Evolutionary conservation across 495 filamentous ascomycete genomes (phyloP).

Genomic region (Aspergillus incahuasiensis): DNA sequence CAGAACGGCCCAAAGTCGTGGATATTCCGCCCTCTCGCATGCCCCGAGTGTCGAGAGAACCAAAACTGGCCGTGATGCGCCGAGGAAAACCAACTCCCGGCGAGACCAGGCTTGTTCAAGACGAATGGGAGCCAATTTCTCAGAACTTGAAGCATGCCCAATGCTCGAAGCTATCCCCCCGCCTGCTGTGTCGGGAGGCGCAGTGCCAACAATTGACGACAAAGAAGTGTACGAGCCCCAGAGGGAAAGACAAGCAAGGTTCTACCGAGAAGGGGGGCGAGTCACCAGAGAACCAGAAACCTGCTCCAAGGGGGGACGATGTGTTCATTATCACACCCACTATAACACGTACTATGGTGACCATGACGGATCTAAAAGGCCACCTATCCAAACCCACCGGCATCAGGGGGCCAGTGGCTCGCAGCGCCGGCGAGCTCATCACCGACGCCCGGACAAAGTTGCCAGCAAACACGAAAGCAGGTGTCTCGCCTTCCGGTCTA

Average conservation of each 20-base stretch:
- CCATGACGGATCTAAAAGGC: constrained; percentile 15
- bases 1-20: constrained; percentile 27
- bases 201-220: constrained; percentile 21
- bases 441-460: constrained; percentile 29
- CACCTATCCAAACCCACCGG: constrained; percentile 2
- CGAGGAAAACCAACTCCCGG: constrained; percentile 13
- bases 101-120: constrained; percentile 22
- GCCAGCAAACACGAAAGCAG: constrained; percentile 28
- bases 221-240: constrained; percentile 16
- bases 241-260: constrained; percentile 27
- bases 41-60: constrained; percentile 25
- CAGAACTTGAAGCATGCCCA: constrained; percentile 43
- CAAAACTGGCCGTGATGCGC: constrained; percentile 13
- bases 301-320: constrained; percentile 30
- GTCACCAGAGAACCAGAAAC: constrained; percentile 15
- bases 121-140: constrained; percentile 34
- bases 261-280: constrained; percentile 12
- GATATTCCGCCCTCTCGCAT: constrained; percentile 18
- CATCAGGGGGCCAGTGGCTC: constrained; percentile 5
- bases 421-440: constrained; percentile 26
- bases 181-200: constrained; percentile 29
- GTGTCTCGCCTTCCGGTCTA: constrained; percentile 30
- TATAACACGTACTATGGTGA: constrained; percentile 40
- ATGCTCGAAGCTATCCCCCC: constrained; percentile 35
- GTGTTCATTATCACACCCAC: constrained; percentile 49